Evolutionary conservation across 2,329 filamentous ascomycete species (phyloP), one percentile per base, ranked within the genome.

Genomic region (Botrytis medusae): DNA sequence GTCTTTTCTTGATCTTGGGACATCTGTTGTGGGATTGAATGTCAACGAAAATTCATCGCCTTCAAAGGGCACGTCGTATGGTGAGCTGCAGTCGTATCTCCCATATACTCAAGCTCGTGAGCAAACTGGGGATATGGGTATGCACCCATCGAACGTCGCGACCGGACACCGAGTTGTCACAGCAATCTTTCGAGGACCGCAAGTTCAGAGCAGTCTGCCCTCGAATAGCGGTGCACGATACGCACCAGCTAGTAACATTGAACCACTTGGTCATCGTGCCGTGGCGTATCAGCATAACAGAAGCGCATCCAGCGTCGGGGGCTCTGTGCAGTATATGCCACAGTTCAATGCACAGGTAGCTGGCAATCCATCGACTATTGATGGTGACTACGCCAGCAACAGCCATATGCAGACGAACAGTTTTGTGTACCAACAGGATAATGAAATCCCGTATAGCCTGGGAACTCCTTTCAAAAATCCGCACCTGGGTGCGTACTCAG

Each of bases 41-140:
- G 0, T 57, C 51, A 2, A 29, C 0, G 51, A 57, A 1, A 0
- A 0, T 0, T 1, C 6, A 0, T 32, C 51, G 18, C 14, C n/a
- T 2, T 57, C 51, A 0, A 57, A 29, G n/a, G n/a, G 14, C 0
- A 57, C 18, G 0, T 32, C 14, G 0, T 57, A 57, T 9, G 51
- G n/a, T 9, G 4, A n/a, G 0, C 51, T 29, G 0, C 6, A 57
- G 5, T 6, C 12, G 2, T 18, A 29, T 9, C 0, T 8, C 4
- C 51, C n/a, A 0, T 57, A 57, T 18, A 14, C n/a, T 29, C n/a
- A 57, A 29, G 51, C 14, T 57, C 51, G 12, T 57, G 51, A 16
- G 1, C 4, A 29, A n/a, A n/a, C n/a, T 57, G 6, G 0, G 9
- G 4, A 29, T 4, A 29, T 1, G 2, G 7, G 14, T 1, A 57